Evolutionary conservation across 306 rosid genomes (phyloP).

Genomic region (Acacia confusa): DNA sequence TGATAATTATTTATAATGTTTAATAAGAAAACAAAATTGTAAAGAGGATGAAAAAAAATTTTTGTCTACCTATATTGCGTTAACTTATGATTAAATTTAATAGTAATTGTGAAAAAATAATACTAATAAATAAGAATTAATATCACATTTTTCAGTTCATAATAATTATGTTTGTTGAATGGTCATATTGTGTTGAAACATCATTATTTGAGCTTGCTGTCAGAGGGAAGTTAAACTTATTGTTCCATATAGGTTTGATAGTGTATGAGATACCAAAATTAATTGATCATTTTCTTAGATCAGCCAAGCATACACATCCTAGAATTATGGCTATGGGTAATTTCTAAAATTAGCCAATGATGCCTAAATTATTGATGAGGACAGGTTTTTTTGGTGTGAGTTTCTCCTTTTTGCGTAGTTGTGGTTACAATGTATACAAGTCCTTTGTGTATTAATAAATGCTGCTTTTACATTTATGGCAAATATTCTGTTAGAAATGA

Average conservation of each 20-base stretch:
- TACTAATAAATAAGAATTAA: neutral
- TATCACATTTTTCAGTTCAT: neutral
- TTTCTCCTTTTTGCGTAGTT: neutral
- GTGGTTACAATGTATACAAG: neutral
- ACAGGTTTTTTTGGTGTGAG: slow-evolving; percentile 13
- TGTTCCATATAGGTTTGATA: slow-evolving; percentile 15
- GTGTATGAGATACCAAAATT: neutral
- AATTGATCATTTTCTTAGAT: slow-evolving; percentile 19
- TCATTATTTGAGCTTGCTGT: neutral
- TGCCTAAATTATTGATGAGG: neutral
- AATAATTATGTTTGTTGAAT: neutral
- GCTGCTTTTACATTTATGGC: slow-evolving; percentile 3
- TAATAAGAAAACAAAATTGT: neutral
- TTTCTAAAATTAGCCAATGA: slow-evolving; percentile 3
- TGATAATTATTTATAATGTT: neutral
- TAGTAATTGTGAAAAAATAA: neutral
- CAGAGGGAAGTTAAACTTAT: neutral
- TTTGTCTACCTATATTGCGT: slow-evolving; percentile 9
- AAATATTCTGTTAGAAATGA: slow-evolving; percentile 27
- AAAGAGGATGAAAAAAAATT: neutral
- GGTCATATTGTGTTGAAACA: slow-evolving; percentile 5
- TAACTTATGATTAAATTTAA: neutral
- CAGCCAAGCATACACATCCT: neutral
- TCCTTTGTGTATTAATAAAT: slow-evolving; percentile 20
- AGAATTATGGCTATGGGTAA: neutral